These are phyloP conservation scores for Exophiala lecanii-corni DNA, from an alignment of 2,329 filamentous ascomycete species.

Conservation along the genomic window DNA sequence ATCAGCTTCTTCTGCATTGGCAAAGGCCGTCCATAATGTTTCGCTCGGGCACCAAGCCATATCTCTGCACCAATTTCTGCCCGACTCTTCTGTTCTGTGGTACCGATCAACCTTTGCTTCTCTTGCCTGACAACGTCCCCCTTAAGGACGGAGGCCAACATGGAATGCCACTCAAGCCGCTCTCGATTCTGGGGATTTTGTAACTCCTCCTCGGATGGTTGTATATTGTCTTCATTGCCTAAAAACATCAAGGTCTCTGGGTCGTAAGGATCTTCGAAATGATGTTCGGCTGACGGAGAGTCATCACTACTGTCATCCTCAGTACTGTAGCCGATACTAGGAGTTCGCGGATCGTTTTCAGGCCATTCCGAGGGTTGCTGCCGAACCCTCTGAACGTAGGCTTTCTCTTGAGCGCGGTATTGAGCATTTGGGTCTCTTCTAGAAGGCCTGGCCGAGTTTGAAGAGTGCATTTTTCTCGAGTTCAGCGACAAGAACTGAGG, in stretches of 20 bases:
- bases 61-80: constrained; percentile 66
- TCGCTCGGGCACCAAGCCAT: constrained; percentile 84
- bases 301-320: constrained; percentile 66
- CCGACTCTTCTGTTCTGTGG: constrained; percentile 67
- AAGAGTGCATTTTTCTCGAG: constrained; percentile 51
- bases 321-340: constrained; percentile 60
- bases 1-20: constrained; percentile 81
- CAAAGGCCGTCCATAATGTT: constrained; percentile 75
- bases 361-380: constrained; percentile 77
- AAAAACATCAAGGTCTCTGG: constrained; percentile 92
- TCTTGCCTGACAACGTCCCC: constrained; percentile 97
- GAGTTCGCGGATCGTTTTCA: constrained; percentile 59
- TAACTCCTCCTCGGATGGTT: constrained; percentile 84
- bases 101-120: constrained; percentile 89
- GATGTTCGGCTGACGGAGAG: constrained; percentile 77
- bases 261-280: constrained; percentile 82
- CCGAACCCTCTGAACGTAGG: constrained; percentile 86
- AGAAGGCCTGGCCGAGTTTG: constrained; percentile 50
- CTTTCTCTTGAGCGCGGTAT: constrained; percentile 82
- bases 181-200: constrained; percentile 84
- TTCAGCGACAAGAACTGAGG: constrained; percentile 45
- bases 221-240: constrained; percentile 73
- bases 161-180: constrained; percentile 93
- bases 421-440: constrained; percentile 65
- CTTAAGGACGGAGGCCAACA: constrained; percentile 91